Evolutionary conservation across 2,329 filamentous ascomycete species (phyloP), one percentile per base, ranked within the genome.

Genomic region (Curvularia verruculosa): DNA sequence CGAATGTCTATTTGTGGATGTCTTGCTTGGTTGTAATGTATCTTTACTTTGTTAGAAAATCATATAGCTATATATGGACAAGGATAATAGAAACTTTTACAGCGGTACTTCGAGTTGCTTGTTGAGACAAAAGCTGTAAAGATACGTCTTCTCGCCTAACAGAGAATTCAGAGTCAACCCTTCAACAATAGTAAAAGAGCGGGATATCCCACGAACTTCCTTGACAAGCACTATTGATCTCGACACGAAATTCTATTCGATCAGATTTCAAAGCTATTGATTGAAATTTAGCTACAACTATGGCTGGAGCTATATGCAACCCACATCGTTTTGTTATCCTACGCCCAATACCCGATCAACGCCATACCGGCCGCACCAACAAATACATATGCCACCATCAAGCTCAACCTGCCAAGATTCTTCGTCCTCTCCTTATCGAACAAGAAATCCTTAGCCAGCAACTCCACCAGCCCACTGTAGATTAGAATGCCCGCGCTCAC

Each of bases 401-500:
- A 21, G 4, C 52, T 31, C 19, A 51, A 9, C 7, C 18, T 52
- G 0, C 10, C 40, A 13, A 55, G 13, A 15, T 46, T 24, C 40
- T 9, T 55, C 19, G 47, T 55, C 24, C 52, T 55, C 19, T 55
- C 31, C 15, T 26, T 51, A 9, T 55, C 52, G 19, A 55, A 52
- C 24, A 52, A 23, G 26, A 55, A 52, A n/a, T 55, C 47, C 31
- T 55, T 55, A 1, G 52, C 52, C 10, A 55, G 28, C 47, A 55
- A 4, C 28, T 55, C 52, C 9, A 55, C 52, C 15, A 51, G 24
- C 7, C 40, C 52, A 43, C 52, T 55, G 2, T 55, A 55, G 1
- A 55, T 26, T 18, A 55, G 3, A 12, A 55, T 51, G 0, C 52
- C 52, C n/a, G 52, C 52, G n/a, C 52, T 55, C n/a, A 55, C 40